A percentile compares a stretch with the other conserved stretches of the same genome.
Evolutionary conservation across 2,329 filamentous ascomycete species (phyloP).

Genomic region (Aspergillus pseudonomiae): DNA sequence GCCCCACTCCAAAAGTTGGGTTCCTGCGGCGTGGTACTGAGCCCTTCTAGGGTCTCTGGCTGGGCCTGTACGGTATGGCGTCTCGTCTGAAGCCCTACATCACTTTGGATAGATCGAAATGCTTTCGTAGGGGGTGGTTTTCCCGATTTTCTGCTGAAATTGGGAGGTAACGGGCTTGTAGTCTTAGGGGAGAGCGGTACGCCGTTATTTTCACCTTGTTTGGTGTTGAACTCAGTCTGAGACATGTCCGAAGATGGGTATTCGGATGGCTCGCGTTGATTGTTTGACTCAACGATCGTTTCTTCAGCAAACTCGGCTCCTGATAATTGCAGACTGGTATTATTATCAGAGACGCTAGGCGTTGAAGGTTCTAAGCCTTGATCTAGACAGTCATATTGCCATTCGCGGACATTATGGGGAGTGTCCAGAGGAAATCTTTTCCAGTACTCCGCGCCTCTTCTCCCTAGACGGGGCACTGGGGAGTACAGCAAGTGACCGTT

Average conservation of each 20-base stretch:
- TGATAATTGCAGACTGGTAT: neutral
- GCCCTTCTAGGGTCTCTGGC: neutral
- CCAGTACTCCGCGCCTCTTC: constrained; percentile 43
- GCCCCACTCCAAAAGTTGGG: constrained; percentile 34
- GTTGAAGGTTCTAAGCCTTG: neutral
- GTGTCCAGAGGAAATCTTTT: constrained; percentile 39
- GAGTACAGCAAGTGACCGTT: constrained; percentile 13
- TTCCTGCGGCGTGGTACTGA: constrained; percentile 9
- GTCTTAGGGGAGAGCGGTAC: neutral
- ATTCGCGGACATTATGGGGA: constrained; percentile 37
- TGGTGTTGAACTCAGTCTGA: neutral
- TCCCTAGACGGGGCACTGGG: constrained; percentile 29
- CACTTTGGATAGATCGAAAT: neutral
- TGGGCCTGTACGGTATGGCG: neutral
- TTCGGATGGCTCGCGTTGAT: neutral
- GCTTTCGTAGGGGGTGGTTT: neutral
- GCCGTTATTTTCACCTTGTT: neutral
- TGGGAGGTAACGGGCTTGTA: neutral
- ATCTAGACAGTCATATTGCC: constrained; percentile 35
- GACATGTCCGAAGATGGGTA: neutral
- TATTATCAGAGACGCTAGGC: neutral
- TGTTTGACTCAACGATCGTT: neutral
- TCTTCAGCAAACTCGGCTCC: neutral
- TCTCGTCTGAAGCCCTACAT: too few species aligned
- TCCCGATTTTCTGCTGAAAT: accelerated